phyloP scores from a whole-genome alignment of 2,329 filamentous ascomycete genomes.

The Decorospora gaudefroyi region DNA sequence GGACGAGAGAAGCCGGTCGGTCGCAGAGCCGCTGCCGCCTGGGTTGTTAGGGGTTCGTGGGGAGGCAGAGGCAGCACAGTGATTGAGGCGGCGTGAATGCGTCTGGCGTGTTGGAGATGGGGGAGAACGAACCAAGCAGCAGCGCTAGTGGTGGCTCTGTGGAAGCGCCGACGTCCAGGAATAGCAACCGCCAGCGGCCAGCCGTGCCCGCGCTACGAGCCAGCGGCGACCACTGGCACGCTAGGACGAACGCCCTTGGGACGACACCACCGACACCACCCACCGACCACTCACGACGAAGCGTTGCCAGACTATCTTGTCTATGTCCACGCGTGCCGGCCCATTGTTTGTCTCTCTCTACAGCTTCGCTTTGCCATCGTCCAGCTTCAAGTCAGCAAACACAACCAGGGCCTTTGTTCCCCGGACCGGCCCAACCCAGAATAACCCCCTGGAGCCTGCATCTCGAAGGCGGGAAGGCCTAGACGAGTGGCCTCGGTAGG shows the following conservation, averaged over 20 bases:
- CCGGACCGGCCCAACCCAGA: conserved; percentile 11
- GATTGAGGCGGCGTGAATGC: conserved; percentile 27
- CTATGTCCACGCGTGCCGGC: too few species aligned
- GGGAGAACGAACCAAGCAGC: conserved; percentile 23
- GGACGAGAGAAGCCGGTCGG: conserved; percentile 31
- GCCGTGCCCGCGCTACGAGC: conserved; percentile 16
- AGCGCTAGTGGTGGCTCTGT: conserved; percentile 14
- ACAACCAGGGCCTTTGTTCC: conserved; percentile 10
- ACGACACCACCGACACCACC: conserved; percentile 4
- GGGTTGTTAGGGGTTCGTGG: conserved; percentile 23
- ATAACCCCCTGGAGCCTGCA: conserved; percentile 26
- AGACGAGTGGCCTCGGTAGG: conserved; percentile 19
- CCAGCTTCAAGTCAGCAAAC: background rate
- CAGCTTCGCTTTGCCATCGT: too few species aligned
- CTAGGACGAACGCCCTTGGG: conserved; percentile 5
- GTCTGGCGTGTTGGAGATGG: conserved; percentile 34
- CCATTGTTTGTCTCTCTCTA: too few species aligned
- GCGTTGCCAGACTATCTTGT: too few species aligned
- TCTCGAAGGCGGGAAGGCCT: conserved; percentile 19
- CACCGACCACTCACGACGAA: background rate
- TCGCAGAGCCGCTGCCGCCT: conserved; percentile 33
- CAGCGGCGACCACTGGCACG: conserved; percentile 24
- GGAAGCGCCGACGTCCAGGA: conserved; percentile 20
- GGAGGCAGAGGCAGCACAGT: conserved; percentile 17
- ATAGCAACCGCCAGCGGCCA: conserved; percentile 17